A percentile compares a stretch with the other conserved stretches of the same genome.
phyloP scores from a whole-genome alignment of 1,284 basidiomycete genomes.

The Cryptococcus sp. region DNA sequence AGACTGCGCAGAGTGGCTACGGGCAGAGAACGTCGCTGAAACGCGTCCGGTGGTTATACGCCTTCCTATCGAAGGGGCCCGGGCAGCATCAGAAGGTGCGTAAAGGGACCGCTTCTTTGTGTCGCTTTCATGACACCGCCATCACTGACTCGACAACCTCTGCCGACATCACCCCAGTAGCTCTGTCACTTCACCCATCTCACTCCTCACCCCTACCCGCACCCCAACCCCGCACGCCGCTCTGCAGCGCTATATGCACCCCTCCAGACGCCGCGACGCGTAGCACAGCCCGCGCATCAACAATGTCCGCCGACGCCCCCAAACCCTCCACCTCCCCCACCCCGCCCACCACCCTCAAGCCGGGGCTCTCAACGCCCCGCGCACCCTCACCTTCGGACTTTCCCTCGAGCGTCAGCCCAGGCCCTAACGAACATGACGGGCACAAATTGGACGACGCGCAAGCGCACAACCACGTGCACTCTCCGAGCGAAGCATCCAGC shows the following conservation, averaged over 20 bases:
- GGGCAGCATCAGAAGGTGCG: no score
- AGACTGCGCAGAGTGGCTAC: no score
- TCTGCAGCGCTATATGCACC: no score
- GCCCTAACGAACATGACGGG: not conserved
- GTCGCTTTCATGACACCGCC: no score
- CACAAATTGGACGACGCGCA: not conserved
- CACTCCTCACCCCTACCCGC: not conserved
- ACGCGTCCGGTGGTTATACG: no score
- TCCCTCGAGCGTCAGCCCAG: not conserved
- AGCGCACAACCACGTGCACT: not conserved
- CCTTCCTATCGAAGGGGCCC: no score
- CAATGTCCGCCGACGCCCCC: not conserved
- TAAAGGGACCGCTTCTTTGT: no score
- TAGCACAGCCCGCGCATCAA: not conserved
- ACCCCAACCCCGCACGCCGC: not conserved
- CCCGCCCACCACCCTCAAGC: slow-evolving; percentile 6
- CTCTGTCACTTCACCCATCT: not conserved
- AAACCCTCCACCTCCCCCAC: slow-evolving; percentile 8
- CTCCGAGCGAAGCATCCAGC: not conserved
- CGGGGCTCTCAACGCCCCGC: slow-evolving; percentile 11
- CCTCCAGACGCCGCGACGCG: no score
- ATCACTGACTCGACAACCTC: no score
- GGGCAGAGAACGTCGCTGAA: no score
- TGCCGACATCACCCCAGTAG: no score
- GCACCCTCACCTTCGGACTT: slow-evolving; percentile 1